phyloP scores from a whole-genome alignment of 2,329 filamentous ascomycete species.

The Phialophora expanda region DNA sequence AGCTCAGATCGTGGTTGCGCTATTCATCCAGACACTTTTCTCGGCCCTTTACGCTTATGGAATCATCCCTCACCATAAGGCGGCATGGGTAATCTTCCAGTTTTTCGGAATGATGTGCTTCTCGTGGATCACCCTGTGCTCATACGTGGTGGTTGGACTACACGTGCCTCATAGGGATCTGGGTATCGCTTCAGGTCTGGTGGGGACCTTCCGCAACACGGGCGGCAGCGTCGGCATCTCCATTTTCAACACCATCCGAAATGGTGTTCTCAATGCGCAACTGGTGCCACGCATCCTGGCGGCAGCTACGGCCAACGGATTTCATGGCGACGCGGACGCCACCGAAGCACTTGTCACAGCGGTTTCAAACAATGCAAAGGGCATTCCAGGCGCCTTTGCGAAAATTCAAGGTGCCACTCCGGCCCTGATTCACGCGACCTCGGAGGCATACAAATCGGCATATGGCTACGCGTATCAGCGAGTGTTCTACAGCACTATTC shows the following conservation, averaged over 20 bases:
- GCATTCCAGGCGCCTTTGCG: slow-evolving; percentile 36
- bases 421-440: slow-evolving; percentile 45
- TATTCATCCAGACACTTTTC: slow-evolving; percentile 39
- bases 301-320: slow-evolving; percentile 47
- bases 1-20: slow-evolving; percentile 28
- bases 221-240: slow-evolving; percentile 38
- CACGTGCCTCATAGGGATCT: slow-evolving; percentile 25
- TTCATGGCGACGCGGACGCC: slow-evolving; percentile 43
- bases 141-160: slow-evolving; percentile 21
- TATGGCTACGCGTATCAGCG: slow-evolving; percentile 52
- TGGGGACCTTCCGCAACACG: slow-evolving; percentile 28
- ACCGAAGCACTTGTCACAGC: slow-evolving; percentile 45
- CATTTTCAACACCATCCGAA: slow-evolving; percentile 40
- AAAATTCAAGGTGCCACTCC: slow-evolving; percentile 46
- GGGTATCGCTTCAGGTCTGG: slow-evolving; percentile 23
- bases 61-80: slow-evolving; percentile 27
- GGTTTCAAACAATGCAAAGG: slow-evolving; percentile 42
- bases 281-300: slow-evolving; percentile 27
- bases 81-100: slow-evolving; percentile 37
- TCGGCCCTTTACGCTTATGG: slow-evolving; percentile 31
- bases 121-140: slow-evolving; percentile 21
- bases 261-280: slow-evolving; percentile 19
- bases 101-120: slow-evolving; percentile 32
- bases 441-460: slow-evolving; percentile 46
- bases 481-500: slow-evolving; percentile 45